Evolutionary conservation across 2,329 filamentous ascomycete species (phyloP).

Genomic region (Pseudogymnoascus destructans): DNA sequence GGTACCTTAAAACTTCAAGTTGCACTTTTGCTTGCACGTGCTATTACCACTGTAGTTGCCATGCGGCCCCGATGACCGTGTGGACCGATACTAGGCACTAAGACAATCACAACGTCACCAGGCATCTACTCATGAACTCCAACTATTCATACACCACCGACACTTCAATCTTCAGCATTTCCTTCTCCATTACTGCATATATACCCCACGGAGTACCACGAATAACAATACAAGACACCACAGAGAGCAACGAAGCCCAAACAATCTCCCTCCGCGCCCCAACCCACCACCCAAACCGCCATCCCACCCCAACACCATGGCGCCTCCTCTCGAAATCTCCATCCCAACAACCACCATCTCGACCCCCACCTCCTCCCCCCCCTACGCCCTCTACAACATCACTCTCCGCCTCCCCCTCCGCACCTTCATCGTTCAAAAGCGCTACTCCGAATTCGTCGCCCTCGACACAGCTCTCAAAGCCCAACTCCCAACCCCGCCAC

Average conservation of each 20-base stretch:
- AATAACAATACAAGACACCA: background rate
- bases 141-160: background rate
- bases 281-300: background rate
- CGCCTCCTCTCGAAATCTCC: conserved; percentile 52
- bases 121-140: background rate
- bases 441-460: conserved; percentile 65
- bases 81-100: background rate
- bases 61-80: background rate
- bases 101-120: conserved; percentile 4
- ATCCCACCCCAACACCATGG: conserved; percentile 32
- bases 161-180: background rate
- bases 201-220: background rate
- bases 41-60: background rate
- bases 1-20: background rate
- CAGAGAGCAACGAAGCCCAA: background rate
- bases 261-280: background rate
- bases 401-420: conserved; percentile 63
- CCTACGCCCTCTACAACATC: conserved; percentile 67
- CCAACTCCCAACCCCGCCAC: conserved; percentile 50
- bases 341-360: conserved; percentile 52
- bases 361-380: conserved; percentile 36
- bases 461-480: conserved; percentile 51
- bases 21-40: background rate
- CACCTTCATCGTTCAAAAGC: conserved; percentile 63
- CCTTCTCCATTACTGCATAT: conserved; percentile 1